Conservation (phyloP, 768 basidiomycete species). For the Mycena epipterygia region DNA sequence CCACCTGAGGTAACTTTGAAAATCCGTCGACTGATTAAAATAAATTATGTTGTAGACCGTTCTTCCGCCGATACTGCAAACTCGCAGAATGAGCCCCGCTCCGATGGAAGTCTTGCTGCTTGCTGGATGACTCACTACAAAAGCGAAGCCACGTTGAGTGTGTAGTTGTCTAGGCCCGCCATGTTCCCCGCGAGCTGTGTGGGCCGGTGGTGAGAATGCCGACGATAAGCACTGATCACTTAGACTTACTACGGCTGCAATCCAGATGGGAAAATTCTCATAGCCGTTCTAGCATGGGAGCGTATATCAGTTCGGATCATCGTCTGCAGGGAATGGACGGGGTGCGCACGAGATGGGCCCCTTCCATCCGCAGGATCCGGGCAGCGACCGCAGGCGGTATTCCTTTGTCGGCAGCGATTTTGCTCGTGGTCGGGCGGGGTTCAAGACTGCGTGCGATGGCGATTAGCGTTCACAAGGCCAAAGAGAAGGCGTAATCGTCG, state of each 20-base stretch:
- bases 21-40: constrained; percentile 27
- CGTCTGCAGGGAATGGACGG: neutral
- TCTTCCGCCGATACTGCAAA: constrained; percentile 19
- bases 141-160: constrained; percentile 26
- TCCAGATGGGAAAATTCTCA: constrained; percentile 36
- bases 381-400: constrained; percentile 26
- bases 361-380: constrained; percentile 35
- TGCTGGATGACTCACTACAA: constrained; percentile 21
- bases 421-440: constrained; percentile 22
- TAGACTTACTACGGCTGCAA: constrained; percentile 29
- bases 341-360: constrained; percentile 30
- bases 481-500: neutral
- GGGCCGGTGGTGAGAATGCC: neutral
- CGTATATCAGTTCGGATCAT: neutral
- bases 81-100: neutral
- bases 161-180: constrained; percentile 29
- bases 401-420: constrained; percentile 6
- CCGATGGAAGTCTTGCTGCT: neutral
- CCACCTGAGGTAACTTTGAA: constrained; percentile 21
- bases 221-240: neutral
- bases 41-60: constrained; percentile 30
- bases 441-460: constrained; percentile 3
- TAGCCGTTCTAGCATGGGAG: constrained; percentile 28
- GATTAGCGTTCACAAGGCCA: too few relatives aligned
- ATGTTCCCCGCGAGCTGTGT: constrained; percentile 31